These are phyloP conservation scores for Hygrocybe punicea DNA, from an alignment of 768 basidiomycete species.

Conservation along the genomic window DNA sequence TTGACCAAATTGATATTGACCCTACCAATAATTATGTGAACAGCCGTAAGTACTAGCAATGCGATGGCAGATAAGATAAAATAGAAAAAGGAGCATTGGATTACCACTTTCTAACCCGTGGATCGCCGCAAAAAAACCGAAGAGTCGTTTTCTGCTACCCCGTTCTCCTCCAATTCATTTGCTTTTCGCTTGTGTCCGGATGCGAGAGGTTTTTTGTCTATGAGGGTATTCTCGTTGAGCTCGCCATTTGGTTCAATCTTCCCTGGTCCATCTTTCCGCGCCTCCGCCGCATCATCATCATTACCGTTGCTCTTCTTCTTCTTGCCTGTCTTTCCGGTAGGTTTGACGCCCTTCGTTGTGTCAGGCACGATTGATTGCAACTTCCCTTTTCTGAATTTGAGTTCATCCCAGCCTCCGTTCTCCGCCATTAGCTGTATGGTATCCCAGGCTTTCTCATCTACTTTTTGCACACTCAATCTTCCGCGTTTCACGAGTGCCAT, in stretches of 20 bases:
- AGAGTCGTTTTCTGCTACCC: neutral
- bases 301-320: slow-evolving; percentile 1
- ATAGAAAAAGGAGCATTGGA: no score
- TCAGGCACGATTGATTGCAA: no score
- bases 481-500: slow-evolving; percentile 83
- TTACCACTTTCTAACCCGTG: slow-evolving; percentile 2
- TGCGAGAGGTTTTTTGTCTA: no score
- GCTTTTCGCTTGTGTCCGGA: slow-evolving; percentile 7
- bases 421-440: slow-evolving; percentile 59
- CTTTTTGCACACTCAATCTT: slow-evolving; percentile 84
- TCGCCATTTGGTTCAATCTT: neutral
- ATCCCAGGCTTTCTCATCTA: slow-evolving; percentile 61
- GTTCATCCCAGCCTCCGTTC: slow-evolving; percentile 74
- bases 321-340: slow-evolving; percentile 12
- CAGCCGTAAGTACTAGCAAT: no score
- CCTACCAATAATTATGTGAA: no score
- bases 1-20: no score
- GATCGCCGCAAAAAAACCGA: neutral
- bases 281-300: slow-evolving; percentile 2
- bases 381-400: slow-evolving; percentile 28
- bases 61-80: no score
- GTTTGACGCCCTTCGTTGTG: slow-evolving; percentile 8
- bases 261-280: slow-evolving; percentile 12
- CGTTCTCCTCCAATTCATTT: slow-evolving; percentile 8
- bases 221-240: neutral